Evolutionary conservation across 371 early-diverging fungal species (phyloP).

Genomic region (Smittium culicis): DNA sequence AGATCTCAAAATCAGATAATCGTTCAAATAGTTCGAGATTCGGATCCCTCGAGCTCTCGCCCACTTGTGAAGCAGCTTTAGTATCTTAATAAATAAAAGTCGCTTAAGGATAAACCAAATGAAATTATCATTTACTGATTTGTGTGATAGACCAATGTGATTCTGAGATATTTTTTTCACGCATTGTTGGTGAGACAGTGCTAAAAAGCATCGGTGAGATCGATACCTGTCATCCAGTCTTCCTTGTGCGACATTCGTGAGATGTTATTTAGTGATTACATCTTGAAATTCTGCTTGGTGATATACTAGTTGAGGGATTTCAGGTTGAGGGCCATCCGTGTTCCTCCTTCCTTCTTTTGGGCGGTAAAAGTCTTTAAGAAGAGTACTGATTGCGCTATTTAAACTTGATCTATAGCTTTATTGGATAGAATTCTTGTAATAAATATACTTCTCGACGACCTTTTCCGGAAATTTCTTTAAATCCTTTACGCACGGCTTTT

Average conservation of each 20-base stretch:
- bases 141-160: background rate
- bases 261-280: background rate
- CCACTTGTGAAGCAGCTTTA: background rate
- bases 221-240: background rate
- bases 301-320: background rate
- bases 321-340: background rate
- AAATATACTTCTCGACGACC: background rate
- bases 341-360: background rate
- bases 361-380: background rate
- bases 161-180: constrained; percentile 2
- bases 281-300: background rate
- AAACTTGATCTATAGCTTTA: background rate
- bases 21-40: background rate
- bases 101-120: background rate
- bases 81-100: background rate
- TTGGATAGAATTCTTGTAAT: background rate
- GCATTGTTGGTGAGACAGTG: background rate
- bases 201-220: background rate
- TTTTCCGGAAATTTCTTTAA: background rate
- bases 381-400: background rate
- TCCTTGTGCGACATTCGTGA: background rate
- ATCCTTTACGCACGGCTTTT: background rate
- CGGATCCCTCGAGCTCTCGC: too few species aligned
- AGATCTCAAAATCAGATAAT: constrained; percentile 3
- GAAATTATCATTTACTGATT: background rate